A percentile compares a stretch with the other conserved stretches of the same genome.
Evolutionary conservation across 2,329 filamentous ascomycete genomes (phyloP).

Genomic region (Pseudopithomyces maydicus): DNA sequence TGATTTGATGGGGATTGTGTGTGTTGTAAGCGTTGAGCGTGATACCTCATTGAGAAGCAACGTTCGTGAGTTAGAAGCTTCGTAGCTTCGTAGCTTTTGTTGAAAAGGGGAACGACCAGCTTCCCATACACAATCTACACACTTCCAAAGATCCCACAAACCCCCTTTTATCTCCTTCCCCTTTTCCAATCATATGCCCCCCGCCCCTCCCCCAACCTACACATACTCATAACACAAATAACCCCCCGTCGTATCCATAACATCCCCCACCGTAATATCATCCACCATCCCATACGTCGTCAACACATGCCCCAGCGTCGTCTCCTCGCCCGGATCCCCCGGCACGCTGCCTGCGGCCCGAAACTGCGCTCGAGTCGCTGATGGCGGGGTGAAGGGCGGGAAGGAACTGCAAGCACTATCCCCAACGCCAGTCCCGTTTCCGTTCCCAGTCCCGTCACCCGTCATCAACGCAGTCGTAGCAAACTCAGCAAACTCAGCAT

Average conservation of each 20-base stretch:
- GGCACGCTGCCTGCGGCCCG: too few species aligned
- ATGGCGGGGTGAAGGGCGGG: background rate
- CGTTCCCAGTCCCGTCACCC: background rate
- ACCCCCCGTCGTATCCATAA: conserved; percentile 22
- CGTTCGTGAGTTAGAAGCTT: too few species aligned
- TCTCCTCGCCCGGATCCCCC: conserved; percentile 22
- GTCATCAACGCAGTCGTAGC: background rate
- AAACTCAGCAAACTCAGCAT: background rate
- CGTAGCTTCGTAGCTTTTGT: too few species aligned
- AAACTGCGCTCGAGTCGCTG: background rate
- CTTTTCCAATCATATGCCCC: too few species aligned
- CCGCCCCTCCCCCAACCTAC: too few species aligned
- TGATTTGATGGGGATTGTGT: too few species aligned
- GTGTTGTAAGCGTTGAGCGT: too few species aligned
- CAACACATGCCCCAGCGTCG: conserved; percentile 25
- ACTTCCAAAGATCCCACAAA: too few species aligned
- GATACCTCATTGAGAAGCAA: too few species aligned
- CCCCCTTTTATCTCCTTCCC: too few species aligned
- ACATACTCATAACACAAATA: conserved; percentile 27
- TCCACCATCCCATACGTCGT: conserved; percentile 17
- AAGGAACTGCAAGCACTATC: background rate
- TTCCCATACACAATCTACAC: too few species aligned
- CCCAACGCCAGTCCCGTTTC: background rate
- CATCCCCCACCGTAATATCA: conserved; percentile 21
- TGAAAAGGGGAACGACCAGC: too few species aligned